Conservation (phyloP, 352 stramenopile species). For the Pythium coloratum region DNA sequence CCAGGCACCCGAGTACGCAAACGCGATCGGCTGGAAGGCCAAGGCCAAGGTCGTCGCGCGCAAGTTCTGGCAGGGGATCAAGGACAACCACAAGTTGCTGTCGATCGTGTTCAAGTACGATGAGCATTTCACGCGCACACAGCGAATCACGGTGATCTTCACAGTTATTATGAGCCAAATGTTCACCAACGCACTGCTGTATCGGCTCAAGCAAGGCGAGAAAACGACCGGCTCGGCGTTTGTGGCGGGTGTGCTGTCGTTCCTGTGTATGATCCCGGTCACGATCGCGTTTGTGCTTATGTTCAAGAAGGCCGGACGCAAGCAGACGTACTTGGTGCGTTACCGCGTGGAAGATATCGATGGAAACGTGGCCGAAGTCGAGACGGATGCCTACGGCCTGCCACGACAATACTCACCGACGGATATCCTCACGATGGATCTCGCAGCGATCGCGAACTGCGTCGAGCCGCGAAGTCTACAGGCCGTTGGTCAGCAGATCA, state of each 20-base stretch:
- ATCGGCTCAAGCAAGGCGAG: constrained; percentile 44
- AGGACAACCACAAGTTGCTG: constrained; percentile 67
- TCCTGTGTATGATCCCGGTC: constrained; percentile 64
- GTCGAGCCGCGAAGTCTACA: constrained; percentile 37
- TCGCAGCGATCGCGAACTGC: constrained; percentile 48
- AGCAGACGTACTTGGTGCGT: constrained; percentile 61
- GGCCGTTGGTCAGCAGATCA: constrained; percentile 37
- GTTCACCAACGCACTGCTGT: constrained; percentile 70
- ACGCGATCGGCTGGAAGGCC: constrained; percentile 42
- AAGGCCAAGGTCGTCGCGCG: constrained; percentile 40
- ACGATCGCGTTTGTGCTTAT: constrained; percentile 65
- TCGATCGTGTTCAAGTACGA: constrained; percentile 77
- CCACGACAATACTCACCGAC: constrained; percentile 44
- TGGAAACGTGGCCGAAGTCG: constrained; percentile 57
- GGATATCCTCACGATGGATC: constrained; percentile 55
- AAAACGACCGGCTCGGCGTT: constrained; percentile 53
- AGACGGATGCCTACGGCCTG: constrained; percentile 67
- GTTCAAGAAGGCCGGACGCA: constrained; percentile 67
- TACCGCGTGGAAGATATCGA: constrained; percentile 64
- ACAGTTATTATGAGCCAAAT: constrained; percentile 71
- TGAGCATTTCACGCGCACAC: constrained; percentile 60
- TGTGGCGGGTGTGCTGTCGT: constrained; percentile 57
- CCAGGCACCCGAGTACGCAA: constrained; percentile 59
- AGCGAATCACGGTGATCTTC: constrained; percentile 70
- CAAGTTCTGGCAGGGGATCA: constrained; percentile 52